phyloP scores from a whole-genome alignment of 2,329 filamentous ascomycete species.

The Capronia epimyces region DNA sequence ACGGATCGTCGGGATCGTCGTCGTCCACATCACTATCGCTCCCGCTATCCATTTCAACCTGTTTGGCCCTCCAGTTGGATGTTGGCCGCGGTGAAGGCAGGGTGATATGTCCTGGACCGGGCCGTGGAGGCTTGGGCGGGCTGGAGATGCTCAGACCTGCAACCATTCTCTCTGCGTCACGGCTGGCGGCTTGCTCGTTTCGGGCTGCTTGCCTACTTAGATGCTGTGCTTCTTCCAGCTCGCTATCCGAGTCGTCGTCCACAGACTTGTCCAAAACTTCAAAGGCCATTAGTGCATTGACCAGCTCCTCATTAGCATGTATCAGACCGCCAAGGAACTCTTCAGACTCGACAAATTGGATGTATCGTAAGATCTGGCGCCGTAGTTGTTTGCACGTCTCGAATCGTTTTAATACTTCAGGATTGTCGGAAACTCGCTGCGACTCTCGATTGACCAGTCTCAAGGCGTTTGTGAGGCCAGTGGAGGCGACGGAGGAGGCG shows the following conservation, averaged over 20 bases:
- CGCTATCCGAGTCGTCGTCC: conserved; percentile 60
- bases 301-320: conserved; percentile 93
- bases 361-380: conserved; percentile 81
- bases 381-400: conserved; percentile 81
- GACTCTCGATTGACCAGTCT: conserved; percentile 86
- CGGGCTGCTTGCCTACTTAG: conserved; percentile 25
- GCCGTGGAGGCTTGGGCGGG: conserved; percentile 47
- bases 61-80: conserved; percentile 30
- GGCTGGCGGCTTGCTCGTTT: conserved; percentile 24
- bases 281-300: conserved; percentile 86
- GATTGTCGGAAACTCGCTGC: conserved; percentile 81
- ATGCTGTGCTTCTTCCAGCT: conserved; percentile 52
- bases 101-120: conserved; percentile 12
- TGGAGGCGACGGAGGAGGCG: conserved; percentile 82
- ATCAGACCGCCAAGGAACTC: conserved; percentile 87
- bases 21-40: conserved; percentile 52
- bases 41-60: conserved; percentile 53
- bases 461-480: conserved; percentile 78
- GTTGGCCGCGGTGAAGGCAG: conserved; percentile 20
- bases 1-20: conserved; percentile 77
- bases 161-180: conserved; percentile 39
- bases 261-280: conserved; percentile 73
- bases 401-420: conserved; percentile 67
- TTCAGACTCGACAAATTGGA: conserved; percentile 84
- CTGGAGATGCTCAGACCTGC: conserved; percentile 42